Conservation (phyloP, 2,329 filamentous ascomycete species). For the Aspergillus ochraceoroseus region DNA sequence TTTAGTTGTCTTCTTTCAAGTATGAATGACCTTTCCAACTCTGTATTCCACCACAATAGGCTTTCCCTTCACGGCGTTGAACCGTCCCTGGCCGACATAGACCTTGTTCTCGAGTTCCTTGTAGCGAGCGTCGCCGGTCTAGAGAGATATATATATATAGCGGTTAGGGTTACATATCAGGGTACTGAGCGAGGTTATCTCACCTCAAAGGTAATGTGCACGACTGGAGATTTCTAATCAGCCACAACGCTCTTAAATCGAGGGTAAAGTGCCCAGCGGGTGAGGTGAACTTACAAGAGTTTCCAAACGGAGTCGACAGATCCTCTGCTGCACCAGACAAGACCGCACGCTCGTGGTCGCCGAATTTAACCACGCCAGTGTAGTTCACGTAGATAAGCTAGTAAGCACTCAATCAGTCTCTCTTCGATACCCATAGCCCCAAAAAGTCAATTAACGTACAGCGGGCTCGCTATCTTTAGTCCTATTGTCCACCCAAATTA, state of each 20-base stretch:
- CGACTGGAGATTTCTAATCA: constrained; percentile 27
- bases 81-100: constrained; percentile 41
- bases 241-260: not conserved
- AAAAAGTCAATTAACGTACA: too few species aligned
- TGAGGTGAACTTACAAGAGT: constrained; percentile 35
- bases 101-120: constrained; percentile 40
- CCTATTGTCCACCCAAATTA: constrained; percentile 18
- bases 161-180: not conserved
- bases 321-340: constrained; percentile 31
- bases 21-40: constrained; percentile 37
- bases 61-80: constrained; percentile 37
- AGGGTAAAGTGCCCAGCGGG: not conserved
- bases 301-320: constrained; percentile 37
- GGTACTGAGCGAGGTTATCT: constrained; percentile 1
- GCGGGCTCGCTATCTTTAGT: constrained; percentile 33
- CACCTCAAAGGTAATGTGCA: constrained; percentile 38
- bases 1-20: constrained; percentile 7
- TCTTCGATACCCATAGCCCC: too few species aligned
- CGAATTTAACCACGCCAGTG: constrained; percentile 38
- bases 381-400: constrained; percentile 41
- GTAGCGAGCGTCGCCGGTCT: constrained; percentile 43
- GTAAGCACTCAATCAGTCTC: not conserved
- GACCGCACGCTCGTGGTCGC: constrained; percentile 32
- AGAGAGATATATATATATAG: constrained; percentile 3
- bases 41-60: constrained; percentile 41